These are phyloP conservation scores for Gelatoporia subvermispora DNA, from an alignment of 768 basidiomycete genomes.

Conservation along the genomic window DNA sequence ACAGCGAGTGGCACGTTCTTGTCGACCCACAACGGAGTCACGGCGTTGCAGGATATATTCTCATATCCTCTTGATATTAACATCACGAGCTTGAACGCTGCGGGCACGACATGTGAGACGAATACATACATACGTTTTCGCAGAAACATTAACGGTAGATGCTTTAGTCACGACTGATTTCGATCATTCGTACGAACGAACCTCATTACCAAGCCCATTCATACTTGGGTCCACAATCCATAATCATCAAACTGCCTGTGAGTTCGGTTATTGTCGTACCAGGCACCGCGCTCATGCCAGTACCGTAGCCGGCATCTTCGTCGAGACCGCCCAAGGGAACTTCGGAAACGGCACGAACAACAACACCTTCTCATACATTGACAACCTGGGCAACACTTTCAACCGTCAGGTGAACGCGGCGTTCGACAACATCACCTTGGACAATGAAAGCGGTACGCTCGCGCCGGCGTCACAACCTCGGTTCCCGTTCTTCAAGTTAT, in stretches of 20 bases:
- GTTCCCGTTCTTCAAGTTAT: slow-evolving; percentile 7
- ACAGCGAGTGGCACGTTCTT: slow-evolving; percentile 40
- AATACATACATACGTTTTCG: neutral
- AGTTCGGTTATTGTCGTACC: slow-evolving; percentile 12
- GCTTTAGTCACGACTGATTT: slow-evolving; percentile 46
- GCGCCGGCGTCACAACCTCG: slow-evolving; percentile 14
- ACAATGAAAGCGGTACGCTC: slow-evolving; percentile 52
- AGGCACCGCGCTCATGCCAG: neutral
- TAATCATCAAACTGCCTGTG: slow-evolving; percentile 57
- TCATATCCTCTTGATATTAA: slow-evolving; percentile 48
- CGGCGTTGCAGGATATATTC: slow-evolving; percentile 45
- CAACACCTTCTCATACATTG: slow-evolving; percentile 61
- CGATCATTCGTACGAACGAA: slow-evolving; percentile 67
- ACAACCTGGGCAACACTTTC: slow-evolving; percentile 59
- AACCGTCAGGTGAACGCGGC: slow-evolving; percentile 55
- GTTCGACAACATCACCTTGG: slow-evolving; percentile 55
- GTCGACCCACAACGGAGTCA: slow-evolving; percentile 45
- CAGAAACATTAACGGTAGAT: neutral
- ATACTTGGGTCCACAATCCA: slow-evolving; percentile 52
- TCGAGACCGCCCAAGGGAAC: neutral
- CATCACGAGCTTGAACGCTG: slow-evolving; percentile 26
- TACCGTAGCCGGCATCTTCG: neutral
- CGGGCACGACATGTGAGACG: slow-evolving; percentile 27
- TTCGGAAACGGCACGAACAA: slow-evolving; percentile 63
- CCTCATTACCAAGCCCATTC: slow-evolving; percentile 53